Evolutionary conservation across 441 rosid species (phyloP), one percentile per base, ranked within the genome.

Genomic region (Eutrema salsugineum): DNA sequence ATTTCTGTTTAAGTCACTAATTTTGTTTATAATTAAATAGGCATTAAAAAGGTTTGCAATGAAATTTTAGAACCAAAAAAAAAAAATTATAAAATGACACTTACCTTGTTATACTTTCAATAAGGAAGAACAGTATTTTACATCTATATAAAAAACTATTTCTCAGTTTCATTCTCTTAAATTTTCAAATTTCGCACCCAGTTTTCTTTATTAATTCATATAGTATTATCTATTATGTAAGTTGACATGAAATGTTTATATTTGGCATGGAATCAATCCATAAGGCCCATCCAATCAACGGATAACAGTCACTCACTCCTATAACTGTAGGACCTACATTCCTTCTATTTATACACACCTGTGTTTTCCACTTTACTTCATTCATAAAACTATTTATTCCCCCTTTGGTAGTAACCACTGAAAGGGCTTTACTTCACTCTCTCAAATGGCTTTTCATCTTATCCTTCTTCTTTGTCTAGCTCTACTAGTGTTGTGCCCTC

Each of bases 391-490:
- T 47, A 30, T n/a, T 58, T 58, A 66, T 49, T 59, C 60, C 11
- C 62, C 1, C 35, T 49, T 67, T 68, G 50, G 73, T 60, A 51
- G 40, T 67, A 74, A 74, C 68, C 57, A 60, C 68, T 74, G 49
- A 42, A 59, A 59, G 30, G 20, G 16, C 27, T 53, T 27, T 74
- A 67, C 19, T 12, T 33, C 68, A 32, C 27, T 60, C 43, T 24
- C 55, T n/a, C 24, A 54, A 30, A 82, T 84, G 84, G 81, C 81
- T 54, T 54, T 66, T 20, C 54, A 57, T 51, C 38, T 78, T 32
- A 33, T 56, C 33, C 19, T 68, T 32, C 12, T 76, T 43, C 28
- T 76, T 62, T 8, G 53, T 39, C 50, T 78, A 12, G 64, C 68
- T 66, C 54, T 81, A 54, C 68, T 72, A 58, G 40, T 77, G 68